Percentiles rank a stretch among this genome's conserved stretches.
Evolutionary conservation across 148 eudicot genomes (phyloP).

Genomic region (Chenopodium berlandieri): DNA sequence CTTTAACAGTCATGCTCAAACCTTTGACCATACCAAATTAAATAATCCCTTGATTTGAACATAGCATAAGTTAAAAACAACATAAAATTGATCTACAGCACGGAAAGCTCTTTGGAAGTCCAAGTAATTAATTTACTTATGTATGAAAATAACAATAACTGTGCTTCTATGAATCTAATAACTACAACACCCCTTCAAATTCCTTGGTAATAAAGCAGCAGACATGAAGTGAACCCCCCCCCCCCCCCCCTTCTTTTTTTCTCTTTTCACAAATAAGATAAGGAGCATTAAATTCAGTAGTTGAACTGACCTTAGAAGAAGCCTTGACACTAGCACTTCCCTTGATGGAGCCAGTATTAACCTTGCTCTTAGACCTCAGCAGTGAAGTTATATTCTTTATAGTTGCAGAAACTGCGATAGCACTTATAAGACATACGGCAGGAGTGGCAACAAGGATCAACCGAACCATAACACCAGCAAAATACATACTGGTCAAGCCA

Average conservation of each 20-base stretch:
- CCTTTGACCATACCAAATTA: not conserved
- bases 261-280: not conserved
- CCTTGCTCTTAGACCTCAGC: conserved; percentile 65
- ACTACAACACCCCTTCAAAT: not conserved
- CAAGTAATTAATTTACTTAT: not conserved
- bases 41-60: not conserved
- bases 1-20: not conserved
- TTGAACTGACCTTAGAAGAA: conserved; percentile 70
- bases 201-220: conserved; percentile 4
- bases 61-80: not conserved
- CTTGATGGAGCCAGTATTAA: conserved; percentile 51
- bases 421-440: conserved; percentile 95
- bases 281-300: not conserved
- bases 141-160: not conserved
- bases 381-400: conserved; percentile 77
- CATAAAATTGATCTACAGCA: not conserved
- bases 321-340: conserved; percentile 68
- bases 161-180: not conserved
- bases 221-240: not conserved
- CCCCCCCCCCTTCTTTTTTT: no score
- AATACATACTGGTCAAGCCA: conserved; percentile 97
- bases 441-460: conserved; percentile 96
- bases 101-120: not conserved
- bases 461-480: conserved; percentile 99
- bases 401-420: conserved; percentile 95